Base-by-base conservation (phyloP, 768 basidiomycete genomes). In the Hemileccinum rubropunctum region DNA sequence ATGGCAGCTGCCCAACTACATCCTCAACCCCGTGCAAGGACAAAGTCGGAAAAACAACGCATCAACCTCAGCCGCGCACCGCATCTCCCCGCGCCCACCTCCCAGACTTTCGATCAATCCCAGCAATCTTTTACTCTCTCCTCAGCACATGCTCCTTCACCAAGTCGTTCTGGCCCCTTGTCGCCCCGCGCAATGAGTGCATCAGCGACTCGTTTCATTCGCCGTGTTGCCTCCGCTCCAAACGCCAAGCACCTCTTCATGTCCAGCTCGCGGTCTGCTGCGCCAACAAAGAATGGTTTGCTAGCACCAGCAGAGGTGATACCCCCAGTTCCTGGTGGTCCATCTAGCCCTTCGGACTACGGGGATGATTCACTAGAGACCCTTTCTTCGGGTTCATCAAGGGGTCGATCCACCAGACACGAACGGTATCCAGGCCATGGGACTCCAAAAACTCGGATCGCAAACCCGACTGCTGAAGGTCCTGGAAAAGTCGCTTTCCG, bases 171-270 rank as follows among this genome's bases (percentile, higher is more conserved):
- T 2, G 78, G 74, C 17, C 80, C 84, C 10, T 71, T 88, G 35
- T 84, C 82, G 7, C 84, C 88, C 27, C 83, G 79, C 60, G 76
- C 79, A 18, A 80, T 91, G 71, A 76, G 83, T 44, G 83, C 84
- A 14, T 82, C 84, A 0, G 88, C 91, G 9, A 81, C 89, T 42
- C 86, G 95, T 32, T 94, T 98, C 72, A 84, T 98, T 27, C 86
- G 95, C 45, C 85, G 95, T 42, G 95, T 98, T 41, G 93, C 95
- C 4, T 97, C 93, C 9, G 95, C 97, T 3, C 95, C 95, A 3
- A 99, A 98, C 64, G 88, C 94, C 30, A 98, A 98, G 66, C 88
- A 86, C 26, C 76, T 99, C 27, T 93, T 98, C 67, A 74, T 76
- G 34, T 71, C 82, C 39, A 71, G 79, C 48, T 76, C 82, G 37